Percentiles rank a stretch among this genome's conserved stretches.
Evolutionary conservation across 305 asterid species (phyloP).

Genomic region (Lippia alba): DNA sequence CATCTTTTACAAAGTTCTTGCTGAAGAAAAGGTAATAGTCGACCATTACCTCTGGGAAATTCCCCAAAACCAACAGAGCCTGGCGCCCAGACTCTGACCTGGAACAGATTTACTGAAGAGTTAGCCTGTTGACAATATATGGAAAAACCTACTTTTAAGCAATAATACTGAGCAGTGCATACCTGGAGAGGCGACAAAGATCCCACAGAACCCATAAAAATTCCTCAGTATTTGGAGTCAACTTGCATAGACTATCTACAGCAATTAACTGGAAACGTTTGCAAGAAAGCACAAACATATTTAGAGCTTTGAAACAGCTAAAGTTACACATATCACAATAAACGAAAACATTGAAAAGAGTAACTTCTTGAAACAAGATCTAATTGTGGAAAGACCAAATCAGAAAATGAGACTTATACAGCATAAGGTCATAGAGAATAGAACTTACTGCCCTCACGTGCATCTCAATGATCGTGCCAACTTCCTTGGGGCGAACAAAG

Average conservation of each 20-base stretch:
- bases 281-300: constrained; percentile 37
- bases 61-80: constrained; percentile 83
- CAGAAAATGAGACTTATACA: constrained; percentile 29
- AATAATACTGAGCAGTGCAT: constrained; percentile 33
- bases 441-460: constrained; percentile 81
- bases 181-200: constrained; percentile 94
- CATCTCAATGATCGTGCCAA: constrained; percentile 76
- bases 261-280: constrained; percentile 64
- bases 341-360: not conserved
- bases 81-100: constrained; percentile 97
- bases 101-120: constrained; percentile 39
- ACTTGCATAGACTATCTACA: constrained; percentile 65
- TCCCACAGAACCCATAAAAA: constrained; percentile 96
- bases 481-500: constrained; percentile 68
- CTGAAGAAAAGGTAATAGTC: constrained; percentile 7
- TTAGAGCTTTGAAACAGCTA: constrained; percentile 13
- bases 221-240: constrained; percentile 79
- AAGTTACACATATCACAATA: not conserved
- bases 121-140: constrained; percentile 23
- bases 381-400: constrained; percentile 13
- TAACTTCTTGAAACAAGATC: constrained; percentile 8
- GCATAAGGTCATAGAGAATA: constrained; percentile 18
- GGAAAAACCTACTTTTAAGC: constrained; percentile 30
- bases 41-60: constrained; percentile 88
- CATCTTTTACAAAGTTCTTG: constrained; percentile 25